Evolutionary conservation across 176 grass and related monocot species (phyloP), one percentile per base, ranked within the genome.

Genomic region (Alloteropsis semialata): DNA sequence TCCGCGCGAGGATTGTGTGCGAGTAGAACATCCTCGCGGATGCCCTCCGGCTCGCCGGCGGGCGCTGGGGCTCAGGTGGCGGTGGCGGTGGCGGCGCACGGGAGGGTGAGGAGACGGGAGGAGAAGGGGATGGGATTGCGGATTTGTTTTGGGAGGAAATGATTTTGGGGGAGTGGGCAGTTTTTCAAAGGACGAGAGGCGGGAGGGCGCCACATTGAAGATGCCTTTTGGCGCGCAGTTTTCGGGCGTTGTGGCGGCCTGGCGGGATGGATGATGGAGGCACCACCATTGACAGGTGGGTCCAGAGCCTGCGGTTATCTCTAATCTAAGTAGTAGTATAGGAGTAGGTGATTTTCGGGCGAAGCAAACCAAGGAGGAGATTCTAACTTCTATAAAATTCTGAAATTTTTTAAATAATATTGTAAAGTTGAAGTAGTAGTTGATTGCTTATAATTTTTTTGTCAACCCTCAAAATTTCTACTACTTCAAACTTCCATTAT

Each of bases 11-110:
- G 71, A 98, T 84, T 17, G 89, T 90, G 74, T 92, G 96, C 13
- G 92, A 98, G 84, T 95, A 98, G 91, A 98, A 98, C 93, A 98
- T 94, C 29, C 62, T 65, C 25, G 36, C 67, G 10, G 37, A 30
- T 19, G 32, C 22, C 65, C 36, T 33, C n/a, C 3, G 21, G 54
- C n/a, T 61, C 36, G 7, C 8, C 24, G 55, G 0, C 36, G 28
- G 73, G 18, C 14, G 38, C 30, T 61, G 48, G 61, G 59, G 59
- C 76, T 75, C 49, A 37, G 42, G 14, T 6, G 15, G 28, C 37
- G 55, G 44, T 15, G 33, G 38, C 42, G 44, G 74, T n/a, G 33
- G 50, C 34, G 46, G 75, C 43, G 55, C 61, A 44, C 30, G 10
- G 13, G 50, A 46, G 43, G 28, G 9, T 27, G 5, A 11, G 19